Base-by-base conservation (phyloP, 2,329 filamentous ascomycete species). In the Leptographium radiaticola region DNA sequence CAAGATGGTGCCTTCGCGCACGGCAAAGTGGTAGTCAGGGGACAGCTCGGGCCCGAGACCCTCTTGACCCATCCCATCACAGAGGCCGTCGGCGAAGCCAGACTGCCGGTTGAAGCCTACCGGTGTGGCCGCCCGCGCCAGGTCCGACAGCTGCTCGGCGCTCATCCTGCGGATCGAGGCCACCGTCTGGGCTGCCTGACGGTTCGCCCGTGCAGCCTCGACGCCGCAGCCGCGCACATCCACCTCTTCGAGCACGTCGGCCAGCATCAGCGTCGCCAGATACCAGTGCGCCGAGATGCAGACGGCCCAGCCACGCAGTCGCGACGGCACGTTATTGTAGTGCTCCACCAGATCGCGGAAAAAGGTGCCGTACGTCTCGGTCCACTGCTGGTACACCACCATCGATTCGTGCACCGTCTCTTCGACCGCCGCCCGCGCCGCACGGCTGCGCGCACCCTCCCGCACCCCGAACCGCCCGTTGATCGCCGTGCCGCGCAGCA, bases 251-350 rank as follows among this genome's bases (percentile, higher is more conserved):
- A 82, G 66, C 5, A 75, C 62, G 54, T 82, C 78, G 38, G 76
- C 75, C 6, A 81, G 65, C 30, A 81, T 66, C 44, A 82, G 70
- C 0, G 71, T 70, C 2, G 72, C 79, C 4, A 81, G 71, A 57
- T 80, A 75, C 73, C 77, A 82, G 58, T 81, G 79, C 0, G 74
- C 75, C 0, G 72, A 67, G 30, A 82, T 70, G 52, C 77, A 75
- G 15, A 79, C 70, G 56, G 80, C 81, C 79, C 79, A 82, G 44
- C 77, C 77, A 59, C 79, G 77, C 6, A 81, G 71, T 15, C 74
- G 74, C 12, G 72, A 61, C 1, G 77, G 75, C 1, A 81, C 69
- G 1, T 63, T 60, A 36, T 74, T 68, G 55, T 79, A 77, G 55
- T 76, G 64, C 2, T 68, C 64, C 13, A 78, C 66, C 42, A 77